Conservation (phyloP, 306 rosid genomes). For the Lathyrus aphaca region DNA sequence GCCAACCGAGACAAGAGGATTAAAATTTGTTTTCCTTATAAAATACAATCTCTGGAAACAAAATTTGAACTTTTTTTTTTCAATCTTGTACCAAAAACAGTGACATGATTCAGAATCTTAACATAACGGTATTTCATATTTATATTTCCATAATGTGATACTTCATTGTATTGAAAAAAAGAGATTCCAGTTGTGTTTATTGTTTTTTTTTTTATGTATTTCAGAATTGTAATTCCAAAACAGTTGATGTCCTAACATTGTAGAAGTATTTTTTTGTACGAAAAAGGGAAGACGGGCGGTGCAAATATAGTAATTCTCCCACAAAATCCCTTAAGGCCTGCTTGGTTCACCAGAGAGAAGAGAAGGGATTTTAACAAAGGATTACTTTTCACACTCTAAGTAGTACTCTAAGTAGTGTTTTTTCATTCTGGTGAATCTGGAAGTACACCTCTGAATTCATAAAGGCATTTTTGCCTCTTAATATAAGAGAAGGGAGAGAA, state of each 20-base stretch:
- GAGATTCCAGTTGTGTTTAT: neutral
- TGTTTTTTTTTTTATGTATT: neutral
- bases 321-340: neutral
- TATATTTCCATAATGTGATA: neutral
- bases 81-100: too few species aligned
- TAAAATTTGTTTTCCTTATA: neutral
- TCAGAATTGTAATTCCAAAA: neutral
- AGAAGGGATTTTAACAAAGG: neutral
- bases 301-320: neutral
- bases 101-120: neutral
- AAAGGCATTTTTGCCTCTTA: too few species aligned
- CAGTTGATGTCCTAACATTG: neutral
- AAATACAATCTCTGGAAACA: neutral
- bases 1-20: too few species aligned
- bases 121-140: neutral
- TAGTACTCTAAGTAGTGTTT: too few species aligned
- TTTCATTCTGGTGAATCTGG: too few species aligned
- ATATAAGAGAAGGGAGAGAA: too few species aligned
- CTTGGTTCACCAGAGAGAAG: neutral
- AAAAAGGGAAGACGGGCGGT: neutral
- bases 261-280: neutral
- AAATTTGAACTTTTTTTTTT: too few species aligned
- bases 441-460: too few species aligned
- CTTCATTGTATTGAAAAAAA: neutral
- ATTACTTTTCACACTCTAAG: too few species aligned